phyloP scores from a whole-genome alignment of 1,284 basidiomycete species.

The Boletus semigastroideus region DNA sequence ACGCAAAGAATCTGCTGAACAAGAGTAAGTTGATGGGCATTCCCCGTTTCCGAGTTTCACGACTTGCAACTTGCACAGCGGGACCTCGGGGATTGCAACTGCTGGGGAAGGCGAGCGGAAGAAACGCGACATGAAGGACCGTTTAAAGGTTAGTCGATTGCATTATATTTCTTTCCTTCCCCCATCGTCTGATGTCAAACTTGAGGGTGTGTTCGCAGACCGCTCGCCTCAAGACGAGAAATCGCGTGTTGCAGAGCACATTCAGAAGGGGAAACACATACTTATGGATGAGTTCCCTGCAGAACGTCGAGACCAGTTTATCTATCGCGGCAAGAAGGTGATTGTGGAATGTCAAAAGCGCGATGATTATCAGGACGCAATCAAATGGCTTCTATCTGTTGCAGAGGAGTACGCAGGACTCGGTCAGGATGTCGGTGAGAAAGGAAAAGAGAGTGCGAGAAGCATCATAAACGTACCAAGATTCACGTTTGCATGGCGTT shows the following conservation, averaged over 20 bases:
- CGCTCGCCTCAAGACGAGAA: slow-evolving; percentile 43
- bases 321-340: slow-evolving; percentile 57
- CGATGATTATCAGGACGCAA: slow-evolving; percentile 83
- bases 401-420: slow-evolving; percentile 77
- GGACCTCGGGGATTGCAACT: background rate
- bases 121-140: slow-evolving; percentile 50
- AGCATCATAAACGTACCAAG: slow-evolving; percentile 27
- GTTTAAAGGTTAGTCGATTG: slow-evolving; percentile 31
- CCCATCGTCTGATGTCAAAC: background rate
- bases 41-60: background rate
- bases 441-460: slow-evolving; percentile 39
- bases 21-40: slow-evolving; percentile 10
- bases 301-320: slow-evolving; percentile 60
- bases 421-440: slow-evolving; percentile 49
- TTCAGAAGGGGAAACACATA: slow-evolving; percentile 45
- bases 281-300: slow-evolving; percentile 60
- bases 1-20: slow-evolving; percentile 21
- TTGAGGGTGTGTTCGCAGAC: slow-evolving; percentile 28
- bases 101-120: slow-evolving; percentile 48
- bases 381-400: slow-evolving; percentile 72
- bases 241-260: slow-evolving; percentile 37
- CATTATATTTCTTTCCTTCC: background rate
- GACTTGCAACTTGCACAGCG: background rate
- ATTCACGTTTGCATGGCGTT: background rate
- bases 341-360: slow-evolving; percentile 93